Evolutionary conservation across 345 rosid genomes (phyloP), one percentile per base, ranked within the genome.

Genomic region (Noccaea caerulescens): DNA sequence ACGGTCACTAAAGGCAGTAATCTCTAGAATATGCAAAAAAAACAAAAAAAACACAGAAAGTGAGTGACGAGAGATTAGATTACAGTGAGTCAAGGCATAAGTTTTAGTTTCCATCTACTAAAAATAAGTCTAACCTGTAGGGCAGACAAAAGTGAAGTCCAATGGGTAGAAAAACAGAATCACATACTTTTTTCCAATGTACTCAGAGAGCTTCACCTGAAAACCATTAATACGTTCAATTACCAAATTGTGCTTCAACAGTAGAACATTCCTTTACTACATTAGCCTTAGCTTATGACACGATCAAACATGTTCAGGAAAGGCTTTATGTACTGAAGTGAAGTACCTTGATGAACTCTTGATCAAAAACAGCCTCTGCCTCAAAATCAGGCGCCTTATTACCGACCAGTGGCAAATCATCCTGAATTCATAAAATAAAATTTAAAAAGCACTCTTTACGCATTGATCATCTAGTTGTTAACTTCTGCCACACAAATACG

Each of bases 121-220:
- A 44, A n/a, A n/a, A n/a, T n/a, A n/a, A n/a, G n/a, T n/a, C 80
- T 65, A 72, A 94, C 96, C 98, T 78, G 99, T 91, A 18, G 99
- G 97, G 46, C 98, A 94, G 55, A 91, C 96, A 75, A 91, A 91
- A 46, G 99, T 94, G 82, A 94, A 89, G 84, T 91, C 99, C 89
- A 94, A 72, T 5, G 95, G 97, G 79, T 91, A 89, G 87, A 94
- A 88, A 77, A 94, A 91, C 25, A 91, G 95, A 83, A 90, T 82
- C 64, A 93, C 97, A 75, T 90, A 93, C 63, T 93, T 93, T 87
- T 88, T 93, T 59, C 98, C 96, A 80, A 85, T 85, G 72, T 87
- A 90, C 10, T 90, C 89, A 0, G 97, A 90, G 14, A 93, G 88
- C 75, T 88, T 90, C 68, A 93, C 97, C 96, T 91, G 85, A 57